These are phyloP conservation scores for Beauveria rudraprayagi DNA, from an alignment of 2,329 filamentous ascomycete genomes.

Conservation along the genomic window DNA sequence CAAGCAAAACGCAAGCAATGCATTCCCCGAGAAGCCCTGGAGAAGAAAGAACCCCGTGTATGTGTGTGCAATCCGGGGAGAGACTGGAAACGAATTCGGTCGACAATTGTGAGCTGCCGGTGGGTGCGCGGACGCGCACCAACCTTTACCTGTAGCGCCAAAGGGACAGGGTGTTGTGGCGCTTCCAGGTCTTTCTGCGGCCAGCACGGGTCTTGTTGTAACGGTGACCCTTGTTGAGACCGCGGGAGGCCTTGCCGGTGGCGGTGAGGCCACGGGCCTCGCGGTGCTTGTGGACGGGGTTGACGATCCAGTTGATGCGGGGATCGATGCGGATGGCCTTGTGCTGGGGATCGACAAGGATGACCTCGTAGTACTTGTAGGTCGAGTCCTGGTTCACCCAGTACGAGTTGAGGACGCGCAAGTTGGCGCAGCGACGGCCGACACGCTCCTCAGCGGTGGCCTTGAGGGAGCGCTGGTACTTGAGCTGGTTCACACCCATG, in stretches of 20 bases:
- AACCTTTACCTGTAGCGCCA: constrained; percentile 85
- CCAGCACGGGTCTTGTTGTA: constrained; percentile 98
- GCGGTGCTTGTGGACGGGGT: constrained; percentile 99
- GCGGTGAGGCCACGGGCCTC: constrained; percentile 94
- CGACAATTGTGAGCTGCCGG: constrained; percentile 8
- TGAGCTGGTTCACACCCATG: constrained; percentile 99
- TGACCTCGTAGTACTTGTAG: constrained; percentile 99
- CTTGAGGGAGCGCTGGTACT: constrained; percentile 99
- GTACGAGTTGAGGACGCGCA: constrained; percentile 99
- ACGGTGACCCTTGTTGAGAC: constrained; percentile 97
- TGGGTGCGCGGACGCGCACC: constrained; percentile 2
- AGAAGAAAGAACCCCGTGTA: background rate
- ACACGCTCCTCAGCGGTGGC: constrained; percentile 99
- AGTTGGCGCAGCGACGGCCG: constrained; percentile 95
- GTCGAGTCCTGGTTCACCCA: constrained; percentile 99
- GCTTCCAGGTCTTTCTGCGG: constrained; percentile 99
- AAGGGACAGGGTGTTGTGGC: constrained; percentile 97
- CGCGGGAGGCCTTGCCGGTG: constrained; percentile 98
- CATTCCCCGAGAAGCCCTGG: constrained; percentile 5
- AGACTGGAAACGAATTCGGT: constrained; percentile 6
- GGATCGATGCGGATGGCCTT: constrained; percentile 99
- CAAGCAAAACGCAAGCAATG: constrained; percentile 11
- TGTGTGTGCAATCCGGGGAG: background rate
- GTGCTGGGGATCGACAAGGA: constrained; percentile 99
- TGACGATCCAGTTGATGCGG: constrained; percentile 99